Percentiles rank a stretch among this genome's conserved stretches.
Evolutionary conservation across 768 basidiomycete species (phyloP).

Genomic region (Phanerochaete carnosa): DNA sequence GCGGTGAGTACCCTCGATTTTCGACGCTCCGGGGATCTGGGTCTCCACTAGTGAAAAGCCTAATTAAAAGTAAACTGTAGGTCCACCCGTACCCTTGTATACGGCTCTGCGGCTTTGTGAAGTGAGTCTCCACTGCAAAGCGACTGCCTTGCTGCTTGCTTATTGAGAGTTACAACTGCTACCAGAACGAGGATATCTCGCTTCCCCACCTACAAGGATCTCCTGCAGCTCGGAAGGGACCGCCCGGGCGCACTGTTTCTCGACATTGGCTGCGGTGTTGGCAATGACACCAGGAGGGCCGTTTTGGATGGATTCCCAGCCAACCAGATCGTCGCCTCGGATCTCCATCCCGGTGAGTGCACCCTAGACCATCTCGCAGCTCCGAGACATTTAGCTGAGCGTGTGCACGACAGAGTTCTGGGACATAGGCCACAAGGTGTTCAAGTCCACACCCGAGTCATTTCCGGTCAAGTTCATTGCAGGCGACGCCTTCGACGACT

Average conservation of each 20-base stretch:
- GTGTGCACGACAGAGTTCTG: slow-evolving; percentile 43
- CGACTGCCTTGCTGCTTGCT: neutral
- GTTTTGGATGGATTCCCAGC: slow-evolving; percentile 41
- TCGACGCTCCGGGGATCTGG: neutral
- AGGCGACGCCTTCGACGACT: slow-evolving; percentile 51
- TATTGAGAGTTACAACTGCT: neutral
- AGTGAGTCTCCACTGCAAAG: slow-evolving; percentile 9
- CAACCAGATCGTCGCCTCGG: slow-evolving; percentile 35
- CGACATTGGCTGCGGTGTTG: slow-evolving; percentile 47
- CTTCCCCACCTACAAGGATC: slow-evolving; percentile 21
- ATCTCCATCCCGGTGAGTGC: slow-evolving; percentile 33
- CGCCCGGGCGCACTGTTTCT: slow-evolving; percentile 36
- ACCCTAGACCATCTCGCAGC: neutral
- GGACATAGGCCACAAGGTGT: slow-evolving; percentile 60
- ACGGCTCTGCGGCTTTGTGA: slow-evolving; percentile 20
- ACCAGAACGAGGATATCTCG: slow-evolving; percentile 22
- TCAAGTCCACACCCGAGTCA: slow-evolving; percentile 45
- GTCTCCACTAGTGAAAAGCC: neutral
- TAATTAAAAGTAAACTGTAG: slow-evolving; percentile 11
- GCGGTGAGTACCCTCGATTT: slow-evolving; percentile 15
- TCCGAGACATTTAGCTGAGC: neutral
- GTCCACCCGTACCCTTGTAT: slow-evolving; percentile 31
- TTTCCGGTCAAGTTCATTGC: slow-evolving; percentile 54
- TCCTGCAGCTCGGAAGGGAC: slow-evolving; percentile 35
- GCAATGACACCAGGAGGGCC: slow-evolving; percentile 39